Percentiles rank a stretch among this genome's conserved stretches.
Evolutionary conservation across 2,329 filamentous ascomycete species (phyloP).

Genomic region (Hypomyces rosellus): DNA sequence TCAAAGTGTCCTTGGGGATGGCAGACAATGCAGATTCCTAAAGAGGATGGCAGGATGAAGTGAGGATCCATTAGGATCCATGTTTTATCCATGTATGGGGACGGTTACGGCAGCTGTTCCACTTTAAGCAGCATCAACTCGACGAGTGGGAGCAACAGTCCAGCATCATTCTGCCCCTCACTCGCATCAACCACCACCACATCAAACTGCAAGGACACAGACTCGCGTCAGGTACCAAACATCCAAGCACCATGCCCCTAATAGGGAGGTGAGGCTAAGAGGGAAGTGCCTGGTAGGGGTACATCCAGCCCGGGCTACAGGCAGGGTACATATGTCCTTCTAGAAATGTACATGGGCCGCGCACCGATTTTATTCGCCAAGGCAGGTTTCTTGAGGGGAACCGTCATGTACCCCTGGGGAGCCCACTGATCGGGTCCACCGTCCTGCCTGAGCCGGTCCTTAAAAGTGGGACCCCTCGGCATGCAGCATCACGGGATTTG

Average conservation of each 20-base stretch:
- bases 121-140: too few relatives aligned
- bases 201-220: not conserved
- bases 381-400: not conserved
- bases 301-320: too few relatives aligned
- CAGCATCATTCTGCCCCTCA: not conserved
- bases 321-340: slow-evolving; percentile 6
- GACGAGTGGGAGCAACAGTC: not conserved
- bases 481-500: slow-evolving; percentile 29
- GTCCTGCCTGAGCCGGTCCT: not conserved
- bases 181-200: not conserved
- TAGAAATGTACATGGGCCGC: too few relatives aligned
- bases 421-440: slow-evolving; percentile 6
- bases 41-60: not conserved
- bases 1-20: too few relatives aligned
- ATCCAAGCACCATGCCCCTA: too few relatives aligned
- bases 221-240: too few relatives aligned
- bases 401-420: slow-evolving; percentile 2
- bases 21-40: too few relatives aligned
- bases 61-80: not conserved
- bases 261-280: too few relatives aligned
- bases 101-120: too few relatives aligned
- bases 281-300: too few relatives aligned
- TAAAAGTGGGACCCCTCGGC: slow-evolving; percentile 21
- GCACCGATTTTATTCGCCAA: too few relatives aligned
- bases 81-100: too few relatives aligned